Evolutionary conservation across 176 grass and related monocot genomes (phyloP).

Genomic region (Miscanthus lutarioriparius): DNA sequence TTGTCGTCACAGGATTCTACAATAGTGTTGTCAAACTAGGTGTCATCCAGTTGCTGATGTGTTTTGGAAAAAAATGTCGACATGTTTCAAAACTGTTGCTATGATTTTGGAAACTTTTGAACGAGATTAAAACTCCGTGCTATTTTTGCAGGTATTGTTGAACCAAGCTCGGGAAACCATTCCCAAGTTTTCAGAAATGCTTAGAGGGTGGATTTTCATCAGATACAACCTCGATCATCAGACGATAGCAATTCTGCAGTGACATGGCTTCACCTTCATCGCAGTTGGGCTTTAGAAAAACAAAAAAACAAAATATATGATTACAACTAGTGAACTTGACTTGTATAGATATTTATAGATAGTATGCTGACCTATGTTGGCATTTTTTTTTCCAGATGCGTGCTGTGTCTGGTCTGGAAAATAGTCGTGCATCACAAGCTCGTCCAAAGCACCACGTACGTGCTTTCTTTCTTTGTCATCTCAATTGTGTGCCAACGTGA

Average conservation of each 20-base stretch:
- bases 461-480: slow-evolving; percentile 19
- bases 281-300: not conserved
- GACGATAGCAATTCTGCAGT: not conserved
- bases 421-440: not conserved
- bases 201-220: not conserved
- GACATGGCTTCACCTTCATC: not conserved
- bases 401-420: not conserved
- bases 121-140: not conserved
- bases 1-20: not conserved
- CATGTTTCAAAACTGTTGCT: not conserved
- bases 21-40: not conserved
- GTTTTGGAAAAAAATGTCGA: not conserved
- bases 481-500: not conserved
- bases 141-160: not conserved
- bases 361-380: not conserved
- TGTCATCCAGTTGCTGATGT: not conserved
- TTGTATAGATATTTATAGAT: not conserved
- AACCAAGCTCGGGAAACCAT: not conserved
- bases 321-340: not conserved
- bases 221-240: not conserved
- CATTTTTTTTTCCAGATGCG: not conserved
- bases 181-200: not conserved
- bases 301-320: not conserved
- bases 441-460: not conserved
- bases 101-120: not conserved